Evolutionary conservation across 202 grass and related monocot genomes (phyloP).

Genomic region (Setaria viridis): DNA sequence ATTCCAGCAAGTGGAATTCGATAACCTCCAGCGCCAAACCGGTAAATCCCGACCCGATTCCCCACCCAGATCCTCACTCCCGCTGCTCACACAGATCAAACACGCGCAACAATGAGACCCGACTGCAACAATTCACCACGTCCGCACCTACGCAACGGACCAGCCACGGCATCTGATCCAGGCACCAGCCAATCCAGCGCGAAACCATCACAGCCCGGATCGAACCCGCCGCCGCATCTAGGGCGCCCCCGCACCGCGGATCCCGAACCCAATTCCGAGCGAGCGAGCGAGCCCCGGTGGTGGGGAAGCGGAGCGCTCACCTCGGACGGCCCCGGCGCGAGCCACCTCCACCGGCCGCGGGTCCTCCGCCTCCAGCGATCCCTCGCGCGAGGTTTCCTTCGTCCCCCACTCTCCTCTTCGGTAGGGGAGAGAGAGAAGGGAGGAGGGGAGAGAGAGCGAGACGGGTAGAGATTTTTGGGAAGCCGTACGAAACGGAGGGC

Average conservation of each 20-base stretch:
- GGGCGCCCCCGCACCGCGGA: not conserved
- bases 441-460: conserved; percentile 1
- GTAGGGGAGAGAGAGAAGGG: not conserved
- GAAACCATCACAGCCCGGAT: conserved; percentile 5
- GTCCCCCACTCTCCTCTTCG: conserved; percentile 7
- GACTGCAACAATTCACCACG: not conserved
- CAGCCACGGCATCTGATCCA: conserved; percentile 14
- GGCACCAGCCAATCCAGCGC: not conserved
- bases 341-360: conserved; percentile 25
- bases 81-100: not conserved
- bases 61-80: conserved; percentile 33
- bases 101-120: conserved; percentile 26
- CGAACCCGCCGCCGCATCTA: conserved; percentile 20
- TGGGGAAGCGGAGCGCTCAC: conserved; percentile 27
- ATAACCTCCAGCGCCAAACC: not conserved
- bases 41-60: not conserved
- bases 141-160: not conserved
- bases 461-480: conserved; percentile 47
- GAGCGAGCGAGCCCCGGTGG: not conserved
- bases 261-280: conserved; percentile 20
- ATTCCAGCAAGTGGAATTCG: not conserved
- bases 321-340: conserved; percentile 21
- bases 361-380: conserved; percentile 34
- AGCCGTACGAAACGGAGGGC: conserved; percentile 52
- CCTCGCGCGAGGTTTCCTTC: conserved; percentile 29